Conservation (phyloP, 2,329 filamentous ascomycete genomes). For the Aureobasidium sp. region DNA sequence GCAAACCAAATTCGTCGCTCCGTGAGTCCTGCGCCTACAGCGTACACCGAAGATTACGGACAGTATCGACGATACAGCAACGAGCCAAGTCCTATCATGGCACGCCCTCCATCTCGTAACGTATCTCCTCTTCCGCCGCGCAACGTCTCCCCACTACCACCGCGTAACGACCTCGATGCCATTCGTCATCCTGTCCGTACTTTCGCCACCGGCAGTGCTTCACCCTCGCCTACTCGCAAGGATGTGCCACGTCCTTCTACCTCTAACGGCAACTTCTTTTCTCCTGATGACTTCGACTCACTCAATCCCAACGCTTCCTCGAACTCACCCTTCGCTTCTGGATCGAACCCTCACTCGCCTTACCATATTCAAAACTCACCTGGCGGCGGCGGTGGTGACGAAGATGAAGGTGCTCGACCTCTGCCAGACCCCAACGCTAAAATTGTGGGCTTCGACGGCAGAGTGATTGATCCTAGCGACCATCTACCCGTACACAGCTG, state of each 20-base stretch:
- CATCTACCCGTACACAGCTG: conserved; percentile 68
- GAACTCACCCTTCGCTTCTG: conserved; percentile 11
- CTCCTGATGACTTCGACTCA: conserved; percentile 66
- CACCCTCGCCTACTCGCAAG: conserved; percentile 49
- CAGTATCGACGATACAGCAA: conserved; percentile 10
- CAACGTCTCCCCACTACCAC: conserved; percentile 13
- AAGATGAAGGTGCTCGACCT: conserved; percentile 17
- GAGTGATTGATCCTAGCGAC: conserved; percentile 71
- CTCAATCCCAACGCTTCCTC: conserved; percentile 48
- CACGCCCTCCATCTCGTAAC: conserved; percentile 22
- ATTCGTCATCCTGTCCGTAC: conserved; percentile 16
- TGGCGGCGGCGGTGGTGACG: not conserved
- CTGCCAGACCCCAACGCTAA: conserved; percentile 42
- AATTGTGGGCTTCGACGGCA: conserved; percentile 66
- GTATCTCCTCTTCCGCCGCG: conserved; percentile 15
- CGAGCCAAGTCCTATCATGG: conserved; percentile 16
- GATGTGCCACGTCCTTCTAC: conserved; percentile 53
- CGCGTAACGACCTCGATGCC: conserved; percentile 29
- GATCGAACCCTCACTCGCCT: conserved; percentile 16
- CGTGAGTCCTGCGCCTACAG: conserved; percentile 21
- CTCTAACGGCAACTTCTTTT: conserved; percentile 54
- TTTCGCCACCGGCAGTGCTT: not conserved
- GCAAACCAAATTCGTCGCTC: conserved; percentile 26
- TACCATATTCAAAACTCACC: conserved; percentile 16
- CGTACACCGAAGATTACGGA: not conserved